These are phyloP conservation scores for Candida tunisiensis DNA, from an alignment of 1,139 yeast species.

Conservation along the genomic window DNA sequence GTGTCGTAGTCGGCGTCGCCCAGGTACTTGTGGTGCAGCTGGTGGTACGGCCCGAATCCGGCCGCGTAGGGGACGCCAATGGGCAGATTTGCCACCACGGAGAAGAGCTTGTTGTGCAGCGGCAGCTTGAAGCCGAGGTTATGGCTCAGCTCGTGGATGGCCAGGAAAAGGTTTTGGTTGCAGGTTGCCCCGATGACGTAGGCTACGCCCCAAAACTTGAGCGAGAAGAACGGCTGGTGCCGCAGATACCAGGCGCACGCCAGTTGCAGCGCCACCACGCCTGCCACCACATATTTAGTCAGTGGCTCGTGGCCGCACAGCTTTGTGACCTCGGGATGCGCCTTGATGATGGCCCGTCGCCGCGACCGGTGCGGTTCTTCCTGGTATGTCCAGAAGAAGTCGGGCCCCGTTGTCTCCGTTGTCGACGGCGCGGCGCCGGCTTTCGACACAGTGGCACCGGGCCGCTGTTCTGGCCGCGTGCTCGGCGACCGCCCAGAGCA, in stretches of 20 bases:
- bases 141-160: conserved; percentile 79
- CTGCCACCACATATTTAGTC: conserved; percentile 58
- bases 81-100: conserved; percentile 67
- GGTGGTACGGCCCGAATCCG: conserved; percentile 83
- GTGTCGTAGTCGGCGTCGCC: conserved; percentile 83
- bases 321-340: conserved; percentile 65
- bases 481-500: too few species aligned
- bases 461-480: too few species aligned
- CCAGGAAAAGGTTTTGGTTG: conserved; percentile 68
- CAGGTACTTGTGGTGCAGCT: conserved; percentile 75
- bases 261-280: conserved; percentile 51
- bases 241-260: conserved; percentile 43
- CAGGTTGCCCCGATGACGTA: conserved; percentile 77
- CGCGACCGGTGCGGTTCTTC: conserved; percentile 69
- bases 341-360: conserved; percentile 53
- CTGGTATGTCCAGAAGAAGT: conserved; percentile 73
- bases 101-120: conserved; percentile 56
- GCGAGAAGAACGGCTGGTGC: conserved; percentile 33
- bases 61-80: conserved; percentile 87
- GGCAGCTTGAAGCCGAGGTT: conserved; percentile 76
- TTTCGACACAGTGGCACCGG: too few species aligned
- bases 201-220: conserved; percentile 44
- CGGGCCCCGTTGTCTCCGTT: too few species aligned
- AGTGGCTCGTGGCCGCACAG: conserved; percentile 76
- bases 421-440: too few species aligned